Conservation (phyloP, 805 yeast genomes). For the Ogataea sp. region DNA sequence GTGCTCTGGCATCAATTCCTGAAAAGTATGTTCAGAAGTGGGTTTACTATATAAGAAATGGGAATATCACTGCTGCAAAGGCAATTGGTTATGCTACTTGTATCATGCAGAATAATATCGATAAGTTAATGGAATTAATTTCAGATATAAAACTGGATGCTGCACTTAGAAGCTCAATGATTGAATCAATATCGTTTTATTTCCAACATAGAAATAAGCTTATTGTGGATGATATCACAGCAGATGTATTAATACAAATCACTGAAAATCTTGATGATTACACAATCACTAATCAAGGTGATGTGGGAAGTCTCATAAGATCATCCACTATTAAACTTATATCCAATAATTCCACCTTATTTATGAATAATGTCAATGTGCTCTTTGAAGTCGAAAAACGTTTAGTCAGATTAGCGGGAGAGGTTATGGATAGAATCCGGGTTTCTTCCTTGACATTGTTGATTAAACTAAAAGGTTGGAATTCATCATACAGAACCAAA, state of each 20-base stretch:
- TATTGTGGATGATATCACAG: slow-evolving; percentile 9
- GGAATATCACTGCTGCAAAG: slow-evolving; percentile 29
- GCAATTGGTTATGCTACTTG: slow-evolving; percentile 23
- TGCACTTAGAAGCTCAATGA: slow-evolving; percentile 15
- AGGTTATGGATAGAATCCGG: slow-evolving; percentile 51
- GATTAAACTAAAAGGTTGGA: slow-evolving; percentile 16
- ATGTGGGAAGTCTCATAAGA: slow-evolving; percentile 79
- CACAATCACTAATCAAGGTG: slow-evolving; percentile 75
- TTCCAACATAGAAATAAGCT: slow-evolving; percentile 15
- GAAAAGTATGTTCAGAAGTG: slow-evolving; percentile 20
- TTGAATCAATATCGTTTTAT: slow-evolving; percentile 18
- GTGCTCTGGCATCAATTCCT: slow-evolving; percentile 7
- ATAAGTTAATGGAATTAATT: slow-evolving; percentile 20
- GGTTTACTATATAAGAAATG: slow-evolving; percentile 28
- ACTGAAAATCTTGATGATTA: slow-evolving; percentile 59
- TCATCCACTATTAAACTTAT: slow-evolving; percentile 37
- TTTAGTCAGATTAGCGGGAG: slow-evolving; percentile 52
- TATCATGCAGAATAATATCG: slow-evolving; percentile 9
- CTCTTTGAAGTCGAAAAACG: slow-evolving; percentile 19
- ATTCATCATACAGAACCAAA: too few relatives aligned
- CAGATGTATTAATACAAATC: slow-evolving; percentile 7
- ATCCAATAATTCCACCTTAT: slow-evolving; percentile 14
- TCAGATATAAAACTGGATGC: slow-evolving; percentile 21
- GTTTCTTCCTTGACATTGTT: slow-evolving; percentile 32
- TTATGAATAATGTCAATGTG: slow-evolving; percentile 6